Base-by-base conservation (phyloP, 2,329 filamentous ascomycete genomes). In the Didymellaceae sp. region DNA sequence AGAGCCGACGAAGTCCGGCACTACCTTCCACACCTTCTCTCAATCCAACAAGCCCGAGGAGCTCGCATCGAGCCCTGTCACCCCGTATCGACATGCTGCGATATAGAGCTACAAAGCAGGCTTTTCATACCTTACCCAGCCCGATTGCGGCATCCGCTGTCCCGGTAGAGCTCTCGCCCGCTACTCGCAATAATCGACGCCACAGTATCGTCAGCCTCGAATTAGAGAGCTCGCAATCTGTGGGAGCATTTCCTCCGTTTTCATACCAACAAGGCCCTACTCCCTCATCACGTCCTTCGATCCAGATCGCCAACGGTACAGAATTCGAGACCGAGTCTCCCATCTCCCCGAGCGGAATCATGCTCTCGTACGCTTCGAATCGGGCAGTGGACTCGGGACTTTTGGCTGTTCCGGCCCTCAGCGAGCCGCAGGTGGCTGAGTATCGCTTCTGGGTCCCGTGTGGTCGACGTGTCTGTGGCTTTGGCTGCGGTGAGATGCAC, bases 371-470 rank as follows among this genome's bases (percentile, higher is more conserved):
- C 43, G 67, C 60, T 0, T 67, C 66, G 3, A 65, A 67, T 17
- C 68, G 70, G 25, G 45, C 55, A 9, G 56, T 63, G 8, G 60
- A 61, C 18, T 60, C 52, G 0, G 68, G 70, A 0, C 57, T 73
- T 1, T 52, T 73, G n/a, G 67, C 61, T 16, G 54, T 71, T 1
- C 44, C 39, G 4, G 65, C 69, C 8, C 53, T 73, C 2, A 61
- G 55, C 13, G 71, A 73, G 54, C 39, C 58, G 0, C 64, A 70
- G 46, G 68, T 73, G 4, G 70, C 68, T 6, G 70, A 73, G 37
- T 72, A 72, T 46, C 50, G 67, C 20, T 73, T 73, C 47, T 73
- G 71, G 71, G 58, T 63, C 8, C 67, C 66, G 0, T 73, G 71
- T 42, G 68, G 69, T 2, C 57, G 58, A 3, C 52, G 61, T 22